Conservation (phyloP, 441 rosid species). For the Dalechampia spathulata region DNA sequence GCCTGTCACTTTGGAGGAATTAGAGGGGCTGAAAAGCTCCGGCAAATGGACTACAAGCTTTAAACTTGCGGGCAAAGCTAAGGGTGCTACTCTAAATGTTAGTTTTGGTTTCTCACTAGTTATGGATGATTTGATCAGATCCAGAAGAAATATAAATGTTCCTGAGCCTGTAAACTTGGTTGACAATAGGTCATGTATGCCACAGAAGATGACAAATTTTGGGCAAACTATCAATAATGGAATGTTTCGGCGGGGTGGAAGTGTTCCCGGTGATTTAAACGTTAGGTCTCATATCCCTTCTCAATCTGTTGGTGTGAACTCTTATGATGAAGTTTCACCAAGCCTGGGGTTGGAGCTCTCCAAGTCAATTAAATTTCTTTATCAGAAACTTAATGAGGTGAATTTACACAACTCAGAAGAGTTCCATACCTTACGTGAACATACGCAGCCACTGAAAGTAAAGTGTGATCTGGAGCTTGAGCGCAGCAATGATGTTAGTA, state of each 20-base stretch:
- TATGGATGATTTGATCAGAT: constrained; percentile 24
- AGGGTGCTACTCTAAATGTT: constrained; percentile 63
- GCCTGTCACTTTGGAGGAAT: constrained; percentile 53
- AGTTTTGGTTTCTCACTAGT: constrained; percentile 57
- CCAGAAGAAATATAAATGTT: constrained; percentile 23
- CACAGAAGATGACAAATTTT: constrained; percentile 13
- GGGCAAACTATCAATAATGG: constrained; percentile 16
- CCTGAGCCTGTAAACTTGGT: constrained; percentile 22
- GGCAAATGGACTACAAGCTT: constrained; percentile 75
- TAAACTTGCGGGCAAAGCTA: constrained; percentile 54
- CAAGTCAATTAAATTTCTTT: constrained; percentile 42
- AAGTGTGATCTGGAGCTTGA: constrained; percentile 17
- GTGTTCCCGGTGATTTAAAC: constrained; percentile 38
- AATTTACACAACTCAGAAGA: constrained; percentile 26
- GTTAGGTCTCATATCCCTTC: constrained; percentile 21
- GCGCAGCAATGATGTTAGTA: constrained; percentile 20
- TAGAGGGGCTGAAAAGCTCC: constrained; percentile 44
- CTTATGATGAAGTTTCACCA: constrained; percentile 39
- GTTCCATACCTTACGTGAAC: constrained; percentile 17
- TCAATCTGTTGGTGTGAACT: constrained; percentile 37
- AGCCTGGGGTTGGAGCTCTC: constrained; percentile 49
- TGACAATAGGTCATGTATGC: constrained; percentile 12
- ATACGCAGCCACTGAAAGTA: constrained; percentile 21
- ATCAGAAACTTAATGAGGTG: constrained; percentile 54
- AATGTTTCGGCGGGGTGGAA: constrained; percentile 37